Evolutionary conservation across 805 yeast species (phyloP), one percentile per base, ranked within the genome.

Genomic region (Yamadazyma akitaensis): DNA sequence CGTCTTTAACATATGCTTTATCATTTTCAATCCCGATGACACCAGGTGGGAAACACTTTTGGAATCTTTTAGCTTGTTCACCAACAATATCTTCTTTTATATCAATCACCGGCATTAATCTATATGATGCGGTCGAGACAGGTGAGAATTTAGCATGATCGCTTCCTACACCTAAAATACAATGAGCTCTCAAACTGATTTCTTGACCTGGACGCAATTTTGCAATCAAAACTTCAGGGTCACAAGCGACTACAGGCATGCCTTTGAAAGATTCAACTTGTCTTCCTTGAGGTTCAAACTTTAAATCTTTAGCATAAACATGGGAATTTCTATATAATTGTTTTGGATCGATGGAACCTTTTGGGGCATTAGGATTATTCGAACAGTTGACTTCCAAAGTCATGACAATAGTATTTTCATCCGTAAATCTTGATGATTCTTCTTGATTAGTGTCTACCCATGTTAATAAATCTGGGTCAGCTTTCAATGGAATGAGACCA

Each of bases 91-190:
- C 88, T 51, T 80, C 71, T 35, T 72, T 63, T 44, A 94, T 89
- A 52, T 85, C 82, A 56, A 91, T 91, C 21, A 81, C 84, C 13
- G 99, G 99, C 72, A 94, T 68, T 61, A 94, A 75, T 68, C 99
- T 80, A 70, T 94, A 94, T 12, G 97, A 88, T 2, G 99, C 97
- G 12, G 99, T 94, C 14, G 96, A 80, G 10, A 94, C 99, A 5
- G 99, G 99, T 7, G 97, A 89, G 64, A 88, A 94, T 68, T 94
- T 94, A 49, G 99, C 97, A 67, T 94, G 99, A 65, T 94, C 99
- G 36, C 89, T 69, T 43, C 97, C 99, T 54, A 88, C 70, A 48
- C 99, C 99, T 51, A 92, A 75, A 26, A 91, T 75, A 64, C 97
- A 94, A 69, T 90, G 96, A 47, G 86, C 96, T 61, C 90, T 77